Evolutionary conservation across 1,284 basidiomycete species (phyloP).

Genomic region (Ceraceosorus bombacis): DNA sequence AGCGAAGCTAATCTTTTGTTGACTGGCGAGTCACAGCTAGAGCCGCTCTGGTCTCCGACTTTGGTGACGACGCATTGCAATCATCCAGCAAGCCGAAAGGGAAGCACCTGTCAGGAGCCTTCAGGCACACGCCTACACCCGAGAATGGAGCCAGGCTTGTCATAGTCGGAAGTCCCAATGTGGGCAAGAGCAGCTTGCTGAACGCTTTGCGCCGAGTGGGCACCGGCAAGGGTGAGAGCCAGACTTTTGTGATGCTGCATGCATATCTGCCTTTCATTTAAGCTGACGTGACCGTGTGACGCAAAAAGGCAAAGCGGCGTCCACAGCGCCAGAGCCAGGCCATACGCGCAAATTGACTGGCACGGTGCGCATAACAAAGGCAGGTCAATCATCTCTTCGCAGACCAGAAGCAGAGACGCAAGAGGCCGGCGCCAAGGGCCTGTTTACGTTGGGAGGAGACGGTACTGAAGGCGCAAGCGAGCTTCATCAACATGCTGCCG

Average conservation of each 20-base stretch:
- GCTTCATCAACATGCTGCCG: conserved; percentile 50
- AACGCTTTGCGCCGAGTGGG: conserved; percentile 85
- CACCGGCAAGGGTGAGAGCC: conserved; percentile 61
- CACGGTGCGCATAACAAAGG: conserved; percentile 42
- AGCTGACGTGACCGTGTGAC: no score
- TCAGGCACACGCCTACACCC: conserved; percentile 39
- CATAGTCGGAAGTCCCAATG: conserved; percentile 83
- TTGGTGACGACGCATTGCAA: neutral
- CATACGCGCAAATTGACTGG: conserved; percentile 45
- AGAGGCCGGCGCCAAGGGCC: neutral
- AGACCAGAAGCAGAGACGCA: neutral
- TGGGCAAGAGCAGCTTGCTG: conserved; percentile 89
- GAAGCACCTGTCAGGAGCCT: conserved; percentile 39
- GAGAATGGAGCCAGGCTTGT: conserved; percentile 43
- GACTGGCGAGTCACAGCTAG: no score
- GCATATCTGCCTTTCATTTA: neutral
- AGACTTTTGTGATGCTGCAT: neutral
- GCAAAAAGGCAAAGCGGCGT: conserved; percentile 63
- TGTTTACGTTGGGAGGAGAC: no score
- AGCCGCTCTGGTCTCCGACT: no score
- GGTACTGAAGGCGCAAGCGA: no score
- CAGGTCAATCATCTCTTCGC: conserved; percentile 1
- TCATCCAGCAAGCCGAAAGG: neutral
- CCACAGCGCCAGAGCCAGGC: conserved; percentile 72
- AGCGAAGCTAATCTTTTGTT: no score